These are phyloP conservation scores for Anthracocystis walkeri DNA, from an alignment of 1,284 basidiomycete species.

Conservation along the genomic window DNA sequence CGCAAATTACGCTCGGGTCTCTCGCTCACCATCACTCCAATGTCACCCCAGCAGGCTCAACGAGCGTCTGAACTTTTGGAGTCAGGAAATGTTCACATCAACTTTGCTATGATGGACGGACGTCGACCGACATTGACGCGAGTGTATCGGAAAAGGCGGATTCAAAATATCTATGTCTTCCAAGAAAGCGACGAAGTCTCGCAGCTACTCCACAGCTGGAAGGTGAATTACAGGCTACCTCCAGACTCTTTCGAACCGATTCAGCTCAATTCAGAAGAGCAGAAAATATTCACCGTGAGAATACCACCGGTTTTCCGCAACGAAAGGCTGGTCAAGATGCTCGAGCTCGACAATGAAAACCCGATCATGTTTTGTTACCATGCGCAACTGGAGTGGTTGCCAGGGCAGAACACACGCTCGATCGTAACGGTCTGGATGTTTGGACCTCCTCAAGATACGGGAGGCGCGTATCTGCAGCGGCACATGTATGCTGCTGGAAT, in stretches of 20 bases:
- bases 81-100: not conserved
- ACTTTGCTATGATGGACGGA: not conserved
- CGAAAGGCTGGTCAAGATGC: not conserved
- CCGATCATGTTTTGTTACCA: constrained; percentile 13
- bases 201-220: not conserved
- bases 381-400: not conserved
- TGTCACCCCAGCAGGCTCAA: not conserved
- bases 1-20: not conserved
- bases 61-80: not conserved
- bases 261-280: not conserved
- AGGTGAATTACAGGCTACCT: not conserved
- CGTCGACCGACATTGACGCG: no score
- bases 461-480: not conserved
- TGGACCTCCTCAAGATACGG: not conserved
- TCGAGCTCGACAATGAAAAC: not conserved
- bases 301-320: not conserved
- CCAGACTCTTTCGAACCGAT: not conserved
- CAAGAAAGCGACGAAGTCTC: not conserved
- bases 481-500: not conserved
- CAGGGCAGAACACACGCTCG: not conserved
- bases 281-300: not conserved
- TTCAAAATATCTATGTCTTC: not conserved
- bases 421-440: constrained; percentile 11
- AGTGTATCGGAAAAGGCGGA: not conserved
- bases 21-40: not conserved